These are phyloP conservation scores for Pseudohalonectria lignicola DNA, from an alignment of 2,329 filamentous ascomycete species.

Conservation along the genomic window DNA sequence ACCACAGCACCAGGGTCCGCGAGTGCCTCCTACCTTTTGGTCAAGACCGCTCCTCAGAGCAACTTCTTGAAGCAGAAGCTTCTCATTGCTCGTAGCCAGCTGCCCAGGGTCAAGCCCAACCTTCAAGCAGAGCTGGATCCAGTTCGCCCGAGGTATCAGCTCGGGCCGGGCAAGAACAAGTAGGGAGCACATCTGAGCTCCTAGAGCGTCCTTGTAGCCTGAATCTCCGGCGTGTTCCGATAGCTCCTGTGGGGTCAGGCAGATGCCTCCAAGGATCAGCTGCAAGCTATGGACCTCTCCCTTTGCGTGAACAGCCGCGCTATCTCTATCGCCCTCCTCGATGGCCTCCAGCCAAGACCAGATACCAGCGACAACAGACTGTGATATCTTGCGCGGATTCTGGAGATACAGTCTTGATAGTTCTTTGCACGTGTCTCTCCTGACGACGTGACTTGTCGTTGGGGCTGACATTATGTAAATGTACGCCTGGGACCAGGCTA, in stretches of 20 bases:
- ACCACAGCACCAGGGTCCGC: no score
- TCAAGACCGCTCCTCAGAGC: constrained; percentile 32
- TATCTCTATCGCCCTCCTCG: constrained; percentile 69
- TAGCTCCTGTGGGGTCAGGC: constrained; percentile 41
- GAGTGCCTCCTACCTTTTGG: constrained; percentile 34
- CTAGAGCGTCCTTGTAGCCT: constrained; percentile 38
- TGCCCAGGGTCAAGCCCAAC: constrained; percentile 74
- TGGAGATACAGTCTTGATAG: constrained; percentile 56
- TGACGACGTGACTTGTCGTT: constrained; percentile 47
- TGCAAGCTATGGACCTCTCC: constrained; percentile 54
- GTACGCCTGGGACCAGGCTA: constrained; percentile 74
- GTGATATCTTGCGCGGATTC: constrained; percentile 45
- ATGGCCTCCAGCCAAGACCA: constrained; percentile 68
- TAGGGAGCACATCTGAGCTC: constrained; percentile 63
- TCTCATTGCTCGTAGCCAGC: constrained; percentile 54
- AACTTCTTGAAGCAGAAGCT: constrained; percentile 59
- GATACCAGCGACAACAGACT: constrained; percentile 57
- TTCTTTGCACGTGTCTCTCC: constrained; percentile 48
- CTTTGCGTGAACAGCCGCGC: constrained; percentile 54
- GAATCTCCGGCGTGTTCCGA: constrained; percentile 24
- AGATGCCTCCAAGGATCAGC: constrained; percentile 50
- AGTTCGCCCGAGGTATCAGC: constrained; percentile 65
- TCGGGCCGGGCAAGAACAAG: constrained; percentile 69
- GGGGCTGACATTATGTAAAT: constrained; percentile 66
- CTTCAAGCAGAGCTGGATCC: constrained; percentile 81